Percentiles rank a stretch among this genome's conserved stretches.
Evolutionary conservation across 1,139 yeast genomes (phyloP).

Genomic region (Kodamaea alishanica): DNA sequence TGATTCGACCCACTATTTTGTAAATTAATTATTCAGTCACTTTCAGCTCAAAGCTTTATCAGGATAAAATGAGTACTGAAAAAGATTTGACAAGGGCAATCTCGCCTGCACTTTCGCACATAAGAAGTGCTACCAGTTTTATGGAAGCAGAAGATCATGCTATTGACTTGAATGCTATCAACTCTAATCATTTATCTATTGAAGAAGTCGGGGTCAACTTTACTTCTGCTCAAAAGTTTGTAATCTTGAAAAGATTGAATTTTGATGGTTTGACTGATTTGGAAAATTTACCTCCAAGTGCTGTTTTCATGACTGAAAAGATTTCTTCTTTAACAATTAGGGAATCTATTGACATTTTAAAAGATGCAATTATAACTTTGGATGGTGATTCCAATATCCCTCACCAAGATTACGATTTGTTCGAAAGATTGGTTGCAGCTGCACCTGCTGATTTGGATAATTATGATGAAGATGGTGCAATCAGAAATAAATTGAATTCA

Average conservation of each 20-base stretch:
- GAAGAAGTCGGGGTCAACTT: constrained; percentile 27
- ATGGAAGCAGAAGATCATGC: constrained; percentile 15
- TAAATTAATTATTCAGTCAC: no score
- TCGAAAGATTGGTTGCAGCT: constrained; percentile 7
- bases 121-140: no score
- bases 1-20: no score
- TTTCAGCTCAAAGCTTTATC: no score
- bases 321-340: constrained; percentile 14
- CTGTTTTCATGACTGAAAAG: constrained; percentile 22
- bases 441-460: constrained; percentile 3
- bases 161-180: constrained; percentile 13
- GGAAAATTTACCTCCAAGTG: constrained; percentile 31
- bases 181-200: constrained; percentile 19
- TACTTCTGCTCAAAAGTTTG: constrained; percentile 24
- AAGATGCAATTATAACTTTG: constrained; percentile 17
- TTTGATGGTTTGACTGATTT: constrained; percentile 25
- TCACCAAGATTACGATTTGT: constrained; percentile 14
- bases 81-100: no score
- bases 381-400: constrained; percentile 26
- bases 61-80: no score
- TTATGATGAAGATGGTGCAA: neutral
- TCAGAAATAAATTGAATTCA: constrained; percentile 1
- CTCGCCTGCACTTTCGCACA: no score
- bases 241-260: constrained; percentile 26
- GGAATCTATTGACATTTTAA: constrained; percentile 20